phyloP scores from a whole-genome alignment of 2,329 filamentous ascomycete species.

The Myriosclerotinia duriaeana region DNA sequence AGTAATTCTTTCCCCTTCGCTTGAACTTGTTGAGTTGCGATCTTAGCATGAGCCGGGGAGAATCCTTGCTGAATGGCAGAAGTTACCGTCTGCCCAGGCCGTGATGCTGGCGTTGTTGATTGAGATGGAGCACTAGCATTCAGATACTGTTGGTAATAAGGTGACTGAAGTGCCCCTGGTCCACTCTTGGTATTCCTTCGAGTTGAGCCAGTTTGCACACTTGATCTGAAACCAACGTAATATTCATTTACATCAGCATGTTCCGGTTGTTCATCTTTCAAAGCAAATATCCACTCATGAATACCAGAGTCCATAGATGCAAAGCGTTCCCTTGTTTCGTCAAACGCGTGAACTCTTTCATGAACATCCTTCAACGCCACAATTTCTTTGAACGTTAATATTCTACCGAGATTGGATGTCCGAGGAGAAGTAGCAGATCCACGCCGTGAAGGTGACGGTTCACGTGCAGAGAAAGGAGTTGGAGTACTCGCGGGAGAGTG shows the following conservation, averaged over 20 bases:
- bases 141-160: constrained; percentile 58
- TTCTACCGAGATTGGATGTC: constrained; percentile 21
- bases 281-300: constrained; percentile 53
- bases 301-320: constrained; percentile 73
- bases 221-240: constrained; percentile 27
- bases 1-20: constrained; percentile 86
- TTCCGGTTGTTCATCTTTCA: constrained; percentile 51
- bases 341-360: constrained; percentile 72
- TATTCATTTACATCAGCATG: constrained; percentile 44
- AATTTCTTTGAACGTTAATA: constrained; percentile 68
- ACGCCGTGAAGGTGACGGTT: constrained; percentile 26
- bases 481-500: constrained; percentile 21
- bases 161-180: constrained; percentile 43
- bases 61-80: constrained; percentile 36
- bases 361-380: constrained; percentile 62
- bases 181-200: constrained; percentile 33
- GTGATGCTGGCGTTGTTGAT: constrained; percentile 29
- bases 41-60: constrained; percentile 32
- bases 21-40: constrained; percentile 43
- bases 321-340: constrained; percentile 69
- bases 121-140: constrained; percentile 47
- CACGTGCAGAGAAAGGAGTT: constrained; percentile 24
- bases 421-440: constrained; percentile 24
- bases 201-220: constrained; percentile 26
- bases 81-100: constrained; percentile 29